Conservation (phyloP, 495 filamentous ascomycete genomes). For the Aspergillus funiculosus region DNA sequence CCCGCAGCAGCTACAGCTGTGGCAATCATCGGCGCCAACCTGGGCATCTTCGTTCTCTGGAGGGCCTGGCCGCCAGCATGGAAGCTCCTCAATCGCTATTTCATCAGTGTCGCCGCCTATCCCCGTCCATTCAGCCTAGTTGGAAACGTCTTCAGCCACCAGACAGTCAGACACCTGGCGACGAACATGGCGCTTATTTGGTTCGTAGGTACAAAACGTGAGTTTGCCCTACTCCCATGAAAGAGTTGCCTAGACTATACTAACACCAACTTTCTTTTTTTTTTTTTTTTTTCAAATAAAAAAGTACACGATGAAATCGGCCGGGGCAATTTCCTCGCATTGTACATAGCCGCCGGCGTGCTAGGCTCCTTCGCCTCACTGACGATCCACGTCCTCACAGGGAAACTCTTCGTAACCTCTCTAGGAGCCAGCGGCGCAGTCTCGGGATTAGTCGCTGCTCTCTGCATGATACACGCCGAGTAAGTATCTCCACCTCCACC, state of each 20-base stretch:
- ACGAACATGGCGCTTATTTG: conserved; percentile 65
- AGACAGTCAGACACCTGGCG: conserved; percentile 55
- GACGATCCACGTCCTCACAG: conserved; percentile 48
- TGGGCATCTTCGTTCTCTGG: conserved; percentile 59
- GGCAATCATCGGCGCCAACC: conserved; percentile 60
- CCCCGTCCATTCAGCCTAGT: conserved; percentile 61
- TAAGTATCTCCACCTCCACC: conserved; percentile 20
- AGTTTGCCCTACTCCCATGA: conserved; percentile 14
- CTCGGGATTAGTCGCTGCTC: conserved; percentile 60
- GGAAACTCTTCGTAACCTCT: conserved; percentile 44
- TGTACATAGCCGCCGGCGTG: conserved; percentile 66
- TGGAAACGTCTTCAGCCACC: conserved; percentile 75
- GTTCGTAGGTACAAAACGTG: conserved; percentile 53
- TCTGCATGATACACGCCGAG: conserved; percentile 58
- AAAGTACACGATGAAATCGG: conserved; percentile 81
- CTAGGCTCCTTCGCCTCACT: conserved; percentile 62
- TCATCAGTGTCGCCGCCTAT: conserved; percentile 64
- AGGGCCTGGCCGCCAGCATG: conserved; percentile 59
- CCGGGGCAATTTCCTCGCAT: conserved; percentile 72
- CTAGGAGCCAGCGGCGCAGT: conserved; percentile 74
- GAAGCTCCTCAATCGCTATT: conserved; percentile 70
- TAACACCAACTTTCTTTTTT: neutral
- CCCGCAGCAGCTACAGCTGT: conserved; percentile 73
- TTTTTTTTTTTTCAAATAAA: too few species aligned
- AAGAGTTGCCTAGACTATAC: neutral